Percentiles rank a stretch among this genome's conserved stretches.
Evolutionary conservation across 257 asterid species (phyloP).

Genomic region (Paulownia fortunei): DNA sequence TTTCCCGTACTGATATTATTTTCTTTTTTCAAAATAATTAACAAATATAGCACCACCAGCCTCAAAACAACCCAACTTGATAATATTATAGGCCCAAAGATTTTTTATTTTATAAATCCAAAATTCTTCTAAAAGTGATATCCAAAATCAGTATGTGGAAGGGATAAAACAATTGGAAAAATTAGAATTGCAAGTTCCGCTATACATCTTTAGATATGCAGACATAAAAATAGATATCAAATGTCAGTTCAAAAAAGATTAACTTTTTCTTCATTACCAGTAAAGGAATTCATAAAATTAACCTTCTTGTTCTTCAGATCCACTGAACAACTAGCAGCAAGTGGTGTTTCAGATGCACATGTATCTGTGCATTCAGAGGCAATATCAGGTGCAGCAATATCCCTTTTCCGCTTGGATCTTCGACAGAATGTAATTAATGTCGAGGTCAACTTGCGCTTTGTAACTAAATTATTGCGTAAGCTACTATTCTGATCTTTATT

Average conservation of each 20-base stretch:
- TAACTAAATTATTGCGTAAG: slow-evolving; percentile 21
- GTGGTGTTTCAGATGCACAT: slow-evolving; percentile 34
- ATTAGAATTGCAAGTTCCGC: not conserved
- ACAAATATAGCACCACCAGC: too few relatives aligned
- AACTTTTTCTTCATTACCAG: slow-evolving; percentile 35
- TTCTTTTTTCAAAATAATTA: too few relatives aligned
- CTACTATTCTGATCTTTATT: slow-evolving; percentile 34
- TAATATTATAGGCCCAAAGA: not conserved
- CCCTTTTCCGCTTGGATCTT: slow-evolving; percentile 54
- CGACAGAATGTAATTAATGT: slow-evolving; percentile 58
- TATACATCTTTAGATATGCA: not conserved
- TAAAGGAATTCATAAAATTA: not conserved
- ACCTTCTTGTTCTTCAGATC: slow-evolving; percentile 39
- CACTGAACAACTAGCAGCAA: slow-evolving; percentile 38
- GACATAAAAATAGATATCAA: not conserved
- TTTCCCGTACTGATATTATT: not conserved
- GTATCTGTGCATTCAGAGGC: slow-evolving; percentile 28
- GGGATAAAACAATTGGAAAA: not conserved
- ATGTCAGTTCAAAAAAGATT: slow-evolving; percentile 10
- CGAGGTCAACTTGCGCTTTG: slow-evolving; percentile 42
- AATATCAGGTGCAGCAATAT: slow-evolving; percentile 33
- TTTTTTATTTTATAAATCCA: too few relatives aligned
- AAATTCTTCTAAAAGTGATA: too few relatives aligned
- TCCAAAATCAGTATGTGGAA: not conserved
- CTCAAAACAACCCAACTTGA: not conserved